Percentiles rank a stretch among this genome's conserved stretches.
Evolutionary conservation across 768 basidiomycete species (phyloP).

Genomic region (Tephrocybe sp.): DNA sequence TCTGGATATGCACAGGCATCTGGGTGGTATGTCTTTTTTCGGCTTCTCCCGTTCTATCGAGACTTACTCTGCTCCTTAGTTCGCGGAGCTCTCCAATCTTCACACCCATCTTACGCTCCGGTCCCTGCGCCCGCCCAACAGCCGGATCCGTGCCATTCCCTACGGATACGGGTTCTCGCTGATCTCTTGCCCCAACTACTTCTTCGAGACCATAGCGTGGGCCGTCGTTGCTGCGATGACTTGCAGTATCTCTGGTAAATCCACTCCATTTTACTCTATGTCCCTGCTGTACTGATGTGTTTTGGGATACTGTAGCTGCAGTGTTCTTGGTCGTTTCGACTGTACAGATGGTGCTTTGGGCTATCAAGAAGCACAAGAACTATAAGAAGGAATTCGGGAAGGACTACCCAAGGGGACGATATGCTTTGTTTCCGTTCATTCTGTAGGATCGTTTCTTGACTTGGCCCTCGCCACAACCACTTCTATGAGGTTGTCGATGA

Average conservation of each 20-base stretch:
- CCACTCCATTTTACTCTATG: constrained; percentile 1
- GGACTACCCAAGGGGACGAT: constrained; percentile 73
- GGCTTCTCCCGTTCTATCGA: neutral
- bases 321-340: constrained; percentile 64
- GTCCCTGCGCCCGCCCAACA: constrained; percentile 77
- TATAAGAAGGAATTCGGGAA: constrained; percentile 96
- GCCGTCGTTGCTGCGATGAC: constrained; percentile 72
- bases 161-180: constrained; percentile 88
- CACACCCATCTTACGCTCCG: constrained; percentile 81
- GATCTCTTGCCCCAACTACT: constrained; percentile 93
- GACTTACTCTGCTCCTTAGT: constrained; percentile 45
- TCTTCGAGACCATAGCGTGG: constrained; percentile 87
- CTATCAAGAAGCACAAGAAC: constrained; percentile 81
- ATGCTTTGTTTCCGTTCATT: constrained; percentile 79
- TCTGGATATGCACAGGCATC: constrained; percentile 62
- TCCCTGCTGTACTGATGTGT: neutral
- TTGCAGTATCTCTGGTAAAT: constrained; percentile 70
- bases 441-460: constrained; percentile 35
- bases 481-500: neutral
- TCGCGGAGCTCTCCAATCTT: constrained; percentile 83
- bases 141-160: constrained; percentile 81
- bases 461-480: too few species aligned
- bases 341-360: constrained; percentile 83
- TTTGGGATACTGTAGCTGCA: constrained; percentile 40
- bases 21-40: constrained; percentile 63